Conservation (phyloP, 2,329 filamentous ascomycete genomes). For the Ophiostoma himal-ulmi region DNA sequence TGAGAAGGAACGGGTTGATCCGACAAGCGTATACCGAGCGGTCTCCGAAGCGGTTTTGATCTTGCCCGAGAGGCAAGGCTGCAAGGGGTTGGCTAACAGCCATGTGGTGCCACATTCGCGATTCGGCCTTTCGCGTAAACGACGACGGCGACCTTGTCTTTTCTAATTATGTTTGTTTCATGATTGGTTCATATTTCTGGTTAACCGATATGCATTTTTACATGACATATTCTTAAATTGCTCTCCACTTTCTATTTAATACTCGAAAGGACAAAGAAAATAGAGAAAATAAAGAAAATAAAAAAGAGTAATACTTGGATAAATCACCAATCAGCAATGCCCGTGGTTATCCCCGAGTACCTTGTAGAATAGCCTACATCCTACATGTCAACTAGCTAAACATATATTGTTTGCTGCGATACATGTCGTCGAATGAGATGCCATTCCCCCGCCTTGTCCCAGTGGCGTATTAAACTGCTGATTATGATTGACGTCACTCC, state of each 20-base stretch:
- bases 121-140: conserved; percentile 10
- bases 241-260: too few relatives aligned
- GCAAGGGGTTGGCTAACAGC: background rate
- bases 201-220: background rate
- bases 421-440: background rate
- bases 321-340: background rate
- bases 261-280: too few relatives aligned
- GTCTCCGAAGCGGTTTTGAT: background rate
- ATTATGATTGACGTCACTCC: background rate
- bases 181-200: too few relatives aligned
- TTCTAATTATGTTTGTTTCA: background rate
- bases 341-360: background rate
- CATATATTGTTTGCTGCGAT: background rate
- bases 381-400: background rate
- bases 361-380: too few relatives aligned
- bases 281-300: too few relatives aligned
- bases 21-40: background rate
- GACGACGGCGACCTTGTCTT: background rate
- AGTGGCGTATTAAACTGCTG: background rate
- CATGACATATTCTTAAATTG: background rate
- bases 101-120: background rate
- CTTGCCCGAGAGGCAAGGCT: background rate
- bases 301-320: too few relatives aligned
- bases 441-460: background rate
- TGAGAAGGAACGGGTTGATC: background rate